Base-by-base conservation (phyloP, 192 early-diverging fungal species). In the Obelidium mucronatum region DNA sequence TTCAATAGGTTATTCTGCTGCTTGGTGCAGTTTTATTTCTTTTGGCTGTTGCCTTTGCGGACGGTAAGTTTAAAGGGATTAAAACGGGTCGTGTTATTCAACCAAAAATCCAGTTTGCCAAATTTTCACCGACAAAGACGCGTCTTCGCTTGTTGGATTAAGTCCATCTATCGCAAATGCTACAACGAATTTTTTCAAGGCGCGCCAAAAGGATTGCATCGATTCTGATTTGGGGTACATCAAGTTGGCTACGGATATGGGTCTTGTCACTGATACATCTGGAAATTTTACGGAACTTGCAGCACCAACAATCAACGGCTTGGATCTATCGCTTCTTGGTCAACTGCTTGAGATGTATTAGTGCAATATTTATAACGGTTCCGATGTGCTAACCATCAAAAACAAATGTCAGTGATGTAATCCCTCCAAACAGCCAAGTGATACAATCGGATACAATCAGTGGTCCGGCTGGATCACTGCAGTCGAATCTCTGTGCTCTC, bases 401-500 rank as follows among this genome's bases (percentile, higher is more conserved):
- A 48, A 48, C 44, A 6, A 24, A 8, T 22, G 8, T 26, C 55
- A 58, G 24, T 28, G 24, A 58, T 5, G 8, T 58, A 8, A 1
- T 58, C 6, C 55, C 55, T 24, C 13, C 55, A 58, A 58, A 58
- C 55, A 58, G 55, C 55, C 8, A 24, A 0, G 24, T 58, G 11
- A 31, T 58, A 22, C 55, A 58, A 58, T 24, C 8, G 5, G 55
- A 58, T 26, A 58, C 55, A 58, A 31, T 58, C 55, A 58, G 55
- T 58, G 55, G 55, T 8, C 55, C 55, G 24, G 55, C 55, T 31
- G 26, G 22, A 5, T 22, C 5, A 0, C 26, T 58, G 55, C 11
- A 24, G 26, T 11, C 55, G 8, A 58, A 58, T 31, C 24, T 58
- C 13, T 58, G 55, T 26, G 24, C 5, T 31, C 55, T 31, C 24